These are phyloP conservation scores for Pseudofabraea citricarpa DNA, from an alignment of 2,329 filamentous ascomycete species.

Conservation along the genomic window DNA sequence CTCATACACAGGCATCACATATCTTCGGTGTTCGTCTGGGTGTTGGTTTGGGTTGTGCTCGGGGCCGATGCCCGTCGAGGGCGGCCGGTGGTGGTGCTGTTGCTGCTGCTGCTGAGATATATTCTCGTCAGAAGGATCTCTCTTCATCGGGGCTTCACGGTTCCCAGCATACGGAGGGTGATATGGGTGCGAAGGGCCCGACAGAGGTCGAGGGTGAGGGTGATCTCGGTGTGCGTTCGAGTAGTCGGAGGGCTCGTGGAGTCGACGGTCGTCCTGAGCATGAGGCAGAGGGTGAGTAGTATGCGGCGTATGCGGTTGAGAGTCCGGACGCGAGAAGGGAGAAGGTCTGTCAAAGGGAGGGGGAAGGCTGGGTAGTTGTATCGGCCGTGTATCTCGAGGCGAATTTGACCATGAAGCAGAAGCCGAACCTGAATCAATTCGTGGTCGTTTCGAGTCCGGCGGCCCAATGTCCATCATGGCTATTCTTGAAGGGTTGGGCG, in stretches of 20 bases:
- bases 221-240: conserved; percentile 44
- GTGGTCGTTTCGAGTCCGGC: conserved; percentile 56
- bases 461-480: conserved; percentile 52
- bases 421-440: conserved; percentile 44
- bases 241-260: conserved; percentile 41
- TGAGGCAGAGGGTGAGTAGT: conserved; percentile 34
- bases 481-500: conserved; percentile 29
- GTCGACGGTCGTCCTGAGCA: conserved; percentile 49
- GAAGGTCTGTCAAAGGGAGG: conserved; percentile 23
- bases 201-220: conserved; percentile 21
- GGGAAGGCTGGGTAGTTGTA: conserved; percentile 1
- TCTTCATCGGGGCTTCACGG: conserved; percentile 42
- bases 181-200: conserved; percentile 22
- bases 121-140: conserved; percentile 37
- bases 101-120: conserved; percentile 32
- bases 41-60: conserved; percentile 22
- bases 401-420: conserved; percentile 38
- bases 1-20: conserved; percentile 16
- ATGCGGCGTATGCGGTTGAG: conserved; percentile 33
- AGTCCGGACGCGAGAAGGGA: conserved; percentile 24
- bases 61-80: conserved; percentile 20
- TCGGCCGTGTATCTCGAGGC: conserved; percentile 25
- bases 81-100: conserved; percentile 34
- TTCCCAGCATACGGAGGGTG: conserved; percentile 25
- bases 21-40: conserved; percentile 18